Conservation (phyloP, 371 early-diverging fungal species). For the Apophysomyces ossiformis region DNA sequence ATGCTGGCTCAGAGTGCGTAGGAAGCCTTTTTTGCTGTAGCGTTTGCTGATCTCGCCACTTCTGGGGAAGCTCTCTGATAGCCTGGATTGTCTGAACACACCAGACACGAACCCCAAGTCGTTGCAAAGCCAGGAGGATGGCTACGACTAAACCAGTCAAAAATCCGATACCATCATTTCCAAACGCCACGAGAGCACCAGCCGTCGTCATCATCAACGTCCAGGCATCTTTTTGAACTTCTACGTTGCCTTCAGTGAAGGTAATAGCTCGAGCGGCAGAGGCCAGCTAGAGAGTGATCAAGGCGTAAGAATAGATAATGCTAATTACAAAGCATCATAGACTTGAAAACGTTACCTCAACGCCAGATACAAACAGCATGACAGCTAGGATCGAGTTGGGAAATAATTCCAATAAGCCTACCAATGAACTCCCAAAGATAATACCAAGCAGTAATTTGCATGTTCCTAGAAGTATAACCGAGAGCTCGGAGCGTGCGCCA, state of each 20-base stretch:
- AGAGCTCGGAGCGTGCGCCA: conserved; percentile 86
- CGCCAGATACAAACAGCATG: conserved; percentile 83
- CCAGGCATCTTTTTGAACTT: conserved; percentile 64
- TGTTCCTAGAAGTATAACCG: conserved; percentile 76
- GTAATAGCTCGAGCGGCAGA: conserved; percentile 67
- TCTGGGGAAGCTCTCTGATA: conserved; percentile 20
- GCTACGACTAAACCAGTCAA: conserved; percentile 64
- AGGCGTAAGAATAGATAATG: not conserved
- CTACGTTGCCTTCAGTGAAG: conserved; percentile 39
- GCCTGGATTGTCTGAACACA: conserved; percentile 2
- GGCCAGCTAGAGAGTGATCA: conserved; percentile 44
- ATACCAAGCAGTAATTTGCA: conserved; percentile 79
- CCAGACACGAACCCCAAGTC: conserved; percentile 41
- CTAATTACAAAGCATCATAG: not conserved
- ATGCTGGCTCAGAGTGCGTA: not conserved
- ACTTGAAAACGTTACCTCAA: conserved; percentile 52
- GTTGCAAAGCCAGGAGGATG: conserved; percentile 44
- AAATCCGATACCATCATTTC: conserved; percentile 87
- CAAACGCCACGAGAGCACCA: conserved; percentile 72
- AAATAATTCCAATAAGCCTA: conserved; percentile 69
- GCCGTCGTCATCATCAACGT: conserved; percentile 71
- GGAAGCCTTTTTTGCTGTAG: conserved; percentile 4
- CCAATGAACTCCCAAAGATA: conserved; percentile 80
- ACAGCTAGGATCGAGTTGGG: conserved; percentile 84
- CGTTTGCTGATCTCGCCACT: conserved; percentile 29